phyloP scores from a whole-genome alignment of 116 monocot genomes.

The Thalassia testudinum region DNA sequence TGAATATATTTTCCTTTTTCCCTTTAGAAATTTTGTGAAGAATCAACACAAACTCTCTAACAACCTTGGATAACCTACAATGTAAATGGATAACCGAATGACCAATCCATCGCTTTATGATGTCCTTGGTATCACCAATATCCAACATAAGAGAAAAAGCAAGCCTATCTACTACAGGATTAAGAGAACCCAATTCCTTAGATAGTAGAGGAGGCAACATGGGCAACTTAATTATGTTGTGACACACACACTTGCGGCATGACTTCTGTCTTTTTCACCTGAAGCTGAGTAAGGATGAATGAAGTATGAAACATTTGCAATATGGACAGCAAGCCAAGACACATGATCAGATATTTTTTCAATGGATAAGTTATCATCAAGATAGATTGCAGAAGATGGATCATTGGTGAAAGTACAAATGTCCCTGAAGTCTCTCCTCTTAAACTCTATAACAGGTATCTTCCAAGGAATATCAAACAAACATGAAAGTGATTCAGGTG shows the following conservation, averaged over 20 bases:
- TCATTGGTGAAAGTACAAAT: constrained; percentile 80
- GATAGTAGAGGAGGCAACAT: constrained; percentile 76
- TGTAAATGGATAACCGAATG: constrained; percentile 61
- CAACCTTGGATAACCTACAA: constrained; percentile 70
- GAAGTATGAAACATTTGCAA: constrained; percentile 85
- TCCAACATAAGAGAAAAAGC: constrained; percentile 79
- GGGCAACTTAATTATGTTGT: constrained; percentile 44
- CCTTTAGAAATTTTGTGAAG: too few species aligned
- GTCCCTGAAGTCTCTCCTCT: constrained; percentile 53
- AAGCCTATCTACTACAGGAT: constrained; percentile 65
- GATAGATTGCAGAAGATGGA: constrained; percentile 64
- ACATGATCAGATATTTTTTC: constrained; percentile 39
- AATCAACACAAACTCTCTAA: constrained; percentile 31
- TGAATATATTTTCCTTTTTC: background rate
- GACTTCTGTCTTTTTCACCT: constrained; percentile 56
- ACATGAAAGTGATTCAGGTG: constrained; percentile 30
- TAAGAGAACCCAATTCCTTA: constrained; percentile 48
- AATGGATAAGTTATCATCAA: constrained; percentile 92
- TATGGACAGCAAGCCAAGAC: constrained; percentile 66
- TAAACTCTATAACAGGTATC: constrained; percentile 39
- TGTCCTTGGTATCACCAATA: constrained; percentile 36
- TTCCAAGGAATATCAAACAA: constrained; percentile 48
- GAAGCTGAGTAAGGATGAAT: constrained; percentile 60
- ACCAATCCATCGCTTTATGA: constrained; percentile 70
- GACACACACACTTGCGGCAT: constrained; percentile 79